These are phyloP conservation scores for Phytophthora litchii DNA, from an alignment of 352 stramenopile genomes.

Conservation along the genomic window DNA sequence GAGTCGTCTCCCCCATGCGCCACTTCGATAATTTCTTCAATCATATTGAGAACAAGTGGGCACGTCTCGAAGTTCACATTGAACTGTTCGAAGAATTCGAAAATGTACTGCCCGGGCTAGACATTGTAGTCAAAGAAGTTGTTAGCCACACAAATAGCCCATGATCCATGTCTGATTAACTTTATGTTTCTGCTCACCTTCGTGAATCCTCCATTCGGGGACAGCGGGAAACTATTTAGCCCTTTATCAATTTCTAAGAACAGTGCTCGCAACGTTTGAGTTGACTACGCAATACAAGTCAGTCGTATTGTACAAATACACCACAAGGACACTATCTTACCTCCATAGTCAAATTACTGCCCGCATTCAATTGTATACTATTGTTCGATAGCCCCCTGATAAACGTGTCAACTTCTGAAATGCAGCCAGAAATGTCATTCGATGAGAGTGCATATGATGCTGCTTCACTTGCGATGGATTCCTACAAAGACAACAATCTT, in stretches of 20 bases:
- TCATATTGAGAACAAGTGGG: constrained; percentile 85
- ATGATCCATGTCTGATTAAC: background rate
- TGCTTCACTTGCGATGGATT: constrained; percentile 92
- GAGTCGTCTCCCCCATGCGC: constrained; percentile 73
- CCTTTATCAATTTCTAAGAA: constrained; percentile 89
- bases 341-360: constrained; percentile 68
- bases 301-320: constrained; percentile 6
- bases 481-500: constrained; percentile 33
- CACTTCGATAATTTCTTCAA: constrained; percentile 89
- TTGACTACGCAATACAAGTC: constrained; percentile 54
- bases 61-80: constrained; percentile 91
- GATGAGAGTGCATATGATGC: constrained; percentile 97
- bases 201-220: constrained; percentile 73
- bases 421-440: constrained; percentile 93
- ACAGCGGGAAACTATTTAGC: constrained; percentile 78
- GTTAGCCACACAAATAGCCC: background rate
- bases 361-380: constrained; percentile 51
- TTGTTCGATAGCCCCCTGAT: constrained; percentile 69
- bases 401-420: constrained; percentile 93
- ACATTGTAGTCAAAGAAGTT: constrained; percentile 1
- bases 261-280: constrained; percentile 77
- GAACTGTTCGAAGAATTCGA: constrained; percentile 91
- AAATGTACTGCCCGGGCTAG: constrained; percentile 88
- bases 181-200: constrained; percentile 50
- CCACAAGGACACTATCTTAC: too few species aligned